Evolutionary conservation across 371 early-diverging fungal species (phyloP).

Genomic region (Neoconidiobolus thromboides): DNA sequence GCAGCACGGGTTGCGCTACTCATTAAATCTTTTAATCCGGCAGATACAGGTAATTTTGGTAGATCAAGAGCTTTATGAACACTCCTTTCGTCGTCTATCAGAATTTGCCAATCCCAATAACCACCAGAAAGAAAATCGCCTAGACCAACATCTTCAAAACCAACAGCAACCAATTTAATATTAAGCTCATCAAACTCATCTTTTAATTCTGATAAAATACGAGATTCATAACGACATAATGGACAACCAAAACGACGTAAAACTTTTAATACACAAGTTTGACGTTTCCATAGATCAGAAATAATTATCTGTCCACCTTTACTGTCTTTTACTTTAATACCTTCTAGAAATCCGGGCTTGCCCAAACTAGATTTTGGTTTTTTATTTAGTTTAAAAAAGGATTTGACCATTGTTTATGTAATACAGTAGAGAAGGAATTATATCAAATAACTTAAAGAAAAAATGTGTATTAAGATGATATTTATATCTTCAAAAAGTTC

Average conservation of each 20-base stretch:
- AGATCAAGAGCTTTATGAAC: background rate
- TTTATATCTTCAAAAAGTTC: too few relatives aligned
- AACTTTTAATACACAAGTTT: background rate
- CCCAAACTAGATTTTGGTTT: too few relatives aligned
- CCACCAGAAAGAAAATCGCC: background rate
- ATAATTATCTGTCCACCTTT: background rate
- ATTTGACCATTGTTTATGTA: too few relatives aligned
- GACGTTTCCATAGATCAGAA: background rate
- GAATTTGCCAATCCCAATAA: conserved; percentile 5
- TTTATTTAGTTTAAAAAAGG: too few relatives aligned
- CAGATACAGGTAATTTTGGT: background rate
- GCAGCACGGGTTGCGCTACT: background rate
- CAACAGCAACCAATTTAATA: background rate
- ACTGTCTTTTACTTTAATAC: background rate
- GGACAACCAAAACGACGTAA: conserved; percentile 1
- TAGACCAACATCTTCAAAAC: conserved; percentile 5
- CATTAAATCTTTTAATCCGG: background rate
- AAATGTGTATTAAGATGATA: too few relatives aligned
- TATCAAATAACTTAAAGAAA: too few relatives aligned
- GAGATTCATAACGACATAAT: background rate
- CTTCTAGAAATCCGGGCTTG: background rate
- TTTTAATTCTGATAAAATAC: background rate
- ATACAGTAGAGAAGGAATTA: too few relatives aligned
- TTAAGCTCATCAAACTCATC: conserved; percentile 1
- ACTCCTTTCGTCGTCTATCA: background rate